Conservation (phyloP, 1,139 yeast species). For the Groenewaldozyma auringiensis region DNA sequence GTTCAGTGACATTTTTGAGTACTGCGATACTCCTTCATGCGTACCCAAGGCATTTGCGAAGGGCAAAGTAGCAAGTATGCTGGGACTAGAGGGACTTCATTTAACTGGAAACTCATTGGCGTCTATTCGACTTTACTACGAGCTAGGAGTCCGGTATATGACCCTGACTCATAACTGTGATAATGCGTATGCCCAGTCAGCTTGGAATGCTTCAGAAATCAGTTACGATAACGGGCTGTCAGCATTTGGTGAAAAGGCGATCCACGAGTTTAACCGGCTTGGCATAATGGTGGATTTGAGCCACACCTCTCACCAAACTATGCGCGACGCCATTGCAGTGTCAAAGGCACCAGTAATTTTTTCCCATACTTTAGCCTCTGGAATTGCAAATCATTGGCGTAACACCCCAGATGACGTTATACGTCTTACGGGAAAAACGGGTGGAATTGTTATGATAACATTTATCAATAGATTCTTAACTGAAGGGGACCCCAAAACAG, state of each 20-base stretch:
- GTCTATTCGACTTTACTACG: conserved; percentile 42
- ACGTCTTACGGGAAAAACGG: conserved; percentile 33
- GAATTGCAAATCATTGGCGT: conserved; percentile 37
- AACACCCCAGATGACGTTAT: conserved; percentile 47
- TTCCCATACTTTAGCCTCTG: conserved; percentile 43
- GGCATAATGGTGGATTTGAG: conserved; percentile 49
- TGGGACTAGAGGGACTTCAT: conserved; percentile 49
- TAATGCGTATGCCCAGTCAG: conserved; percentile 50
- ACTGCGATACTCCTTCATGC: conserved; percentile 36
- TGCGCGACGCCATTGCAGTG: conserved; percentile 39
- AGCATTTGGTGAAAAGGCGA: conserved; percentile 33
- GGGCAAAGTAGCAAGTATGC: conserved; percentile 38
- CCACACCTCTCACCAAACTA: conserved; percentile 46
- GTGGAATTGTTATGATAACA: conserved; percentile 45
- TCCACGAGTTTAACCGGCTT: conserved; percentile 42
- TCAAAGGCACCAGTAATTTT: conserved; percentile 44
- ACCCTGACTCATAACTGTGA: conserved; percentile 50
- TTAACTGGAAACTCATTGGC: conserved; percentile 44
- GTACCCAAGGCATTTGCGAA: conserved; percentile 33
- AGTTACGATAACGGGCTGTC: conserved; percentile 41
- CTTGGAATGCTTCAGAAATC: conserved; percentile 40
- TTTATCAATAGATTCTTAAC: conserved; percentile 41
- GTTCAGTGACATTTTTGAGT: conserved; percentile 34
- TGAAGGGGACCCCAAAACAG: conserved; percentile 17
- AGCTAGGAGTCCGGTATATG: conserved; percentile 45